Evolutionary conservation across 2,329 filamentous ascomycete species (phyloP).

Genomic region (Alternaria arborescens): DNA sequence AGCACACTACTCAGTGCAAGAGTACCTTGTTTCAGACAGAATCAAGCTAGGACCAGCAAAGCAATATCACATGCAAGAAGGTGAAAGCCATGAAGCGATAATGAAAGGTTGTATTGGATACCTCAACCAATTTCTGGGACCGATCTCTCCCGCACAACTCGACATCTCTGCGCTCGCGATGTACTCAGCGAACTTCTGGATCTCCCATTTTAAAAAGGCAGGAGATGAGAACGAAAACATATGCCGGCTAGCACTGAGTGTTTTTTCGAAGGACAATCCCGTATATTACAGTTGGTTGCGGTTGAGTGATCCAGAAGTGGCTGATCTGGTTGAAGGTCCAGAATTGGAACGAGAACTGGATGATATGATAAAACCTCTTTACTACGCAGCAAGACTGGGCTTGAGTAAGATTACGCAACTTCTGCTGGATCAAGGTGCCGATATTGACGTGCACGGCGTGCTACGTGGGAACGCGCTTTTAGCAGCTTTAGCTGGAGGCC

Average conservation of each 20-base stretch:
- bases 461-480: not conserved
- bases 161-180: not conserved
- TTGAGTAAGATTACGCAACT: not conserved
- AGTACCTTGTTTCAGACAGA: not conserved
- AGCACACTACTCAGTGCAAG: not conserved
- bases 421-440: not conserved
- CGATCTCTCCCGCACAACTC: not conserved
- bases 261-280: conserved; percentile 20
- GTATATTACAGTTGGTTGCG: conserved; percentile 33
- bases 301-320: conserved; percentile 25
- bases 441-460: not conserved
- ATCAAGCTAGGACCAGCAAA: not conserved
- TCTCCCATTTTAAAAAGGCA: not conserved
- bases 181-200: not conserved
- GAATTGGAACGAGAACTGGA: too few species aligned
- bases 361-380: not conserved
- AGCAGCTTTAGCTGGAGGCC: not conserved
- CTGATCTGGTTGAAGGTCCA: accelerated
- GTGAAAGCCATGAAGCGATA: not conserved
- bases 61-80: not conserved
- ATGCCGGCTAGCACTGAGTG: conserved; percentile 16
- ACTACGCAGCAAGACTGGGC: not conserved
- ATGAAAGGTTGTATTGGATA: not conserved
- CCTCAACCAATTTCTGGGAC: not conserved
- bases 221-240: conserved; percentile 28